Base-by-base conservation (phyloP, 83 land plant species). In the Thuja plicata region DNA sequence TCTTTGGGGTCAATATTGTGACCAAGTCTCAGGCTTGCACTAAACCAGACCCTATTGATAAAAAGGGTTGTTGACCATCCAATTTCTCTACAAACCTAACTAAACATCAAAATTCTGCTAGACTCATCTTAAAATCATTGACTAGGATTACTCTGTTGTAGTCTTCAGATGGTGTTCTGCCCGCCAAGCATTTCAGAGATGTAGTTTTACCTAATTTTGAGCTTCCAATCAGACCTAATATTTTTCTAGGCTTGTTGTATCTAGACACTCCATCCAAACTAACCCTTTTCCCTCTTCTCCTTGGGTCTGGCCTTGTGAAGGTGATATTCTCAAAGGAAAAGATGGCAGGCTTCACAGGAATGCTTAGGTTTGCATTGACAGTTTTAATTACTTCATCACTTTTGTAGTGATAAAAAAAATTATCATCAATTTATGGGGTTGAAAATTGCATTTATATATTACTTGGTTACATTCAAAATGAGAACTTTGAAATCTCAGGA, bases 31-130 rank as follows among this genome's bases (percentile, higher is more conserved):
- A 91, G 91, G 78, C 89, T 85, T 35, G 91, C 92, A 88, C 91
- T 91, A 70, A 91, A 91, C 34, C 84, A 87, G 62, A 91, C 16
- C 87, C 40, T 24, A 91, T 91, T 37, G 92, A 87, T 76, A 91
- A 87, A 86, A 73, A 91, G 45, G 91, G 91, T 83, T 91, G 92
- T 85, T 91, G 92, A 43, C 89, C 87, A 82, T 91, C 92, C 27
- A 89, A 79, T 45, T 71, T 87, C 85, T 91, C 92, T 10, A 55
- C 92, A 85, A 87, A 91, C 12, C 92, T 88, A 35, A 87, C 38
- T 37, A 89, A 17, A 81, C 92, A 71, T 40, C 88, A 89, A 76
- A 74, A 91, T 38, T 87, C 8, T 32, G 79, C 38, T 17, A 15
- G 3, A 37, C 13, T 86, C 12, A 50, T 38, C 16, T 52, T 86